These are phyloP conservation scores for Hypoxylon sp. DNA, from an alignment of 2,329 filamentous ascomycete genomes.

Conservation along the genomic window DNA sequence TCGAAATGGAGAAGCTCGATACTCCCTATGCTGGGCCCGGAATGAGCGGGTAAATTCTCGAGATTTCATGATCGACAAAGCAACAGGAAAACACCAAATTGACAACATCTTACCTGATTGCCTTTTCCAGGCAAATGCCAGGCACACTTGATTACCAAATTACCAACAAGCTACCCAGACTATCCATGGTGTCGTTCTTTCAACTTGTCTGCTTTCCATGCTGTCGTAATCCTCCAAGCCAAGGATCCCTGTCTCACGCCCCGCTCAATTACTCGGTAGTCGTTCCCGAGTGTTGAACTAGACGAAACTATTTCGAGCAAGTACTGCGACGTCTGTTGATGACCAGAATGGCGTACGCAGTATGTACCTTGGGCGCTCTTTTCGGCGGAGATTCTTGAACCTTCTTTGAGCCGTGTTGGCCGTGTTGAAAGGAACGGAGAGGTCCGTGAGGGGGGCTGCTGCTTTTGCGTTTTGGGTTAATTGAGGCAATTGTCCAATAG, in stretches of 20 bases:
- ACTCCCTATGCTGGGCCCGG: slow-evolving; percentile 17
- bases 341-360: neutral
- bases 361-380: slow-evolving; percentile 17
- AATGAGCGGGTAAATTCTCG: slow-evolving; percentile 42
- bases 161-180: slow-evolving; percentile 9
- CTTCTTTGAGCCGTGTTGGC: slow-evolving; percentile 35
- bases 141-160: neutral
- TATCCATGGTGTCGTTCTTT: slow-evolving; percentile 15
- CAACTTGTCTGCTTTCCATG: slow-evolving; percentile 3
- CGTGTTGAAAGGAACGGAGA: slow-evolving; percentile 27
- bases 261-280: slow-evolving; percentile 38
- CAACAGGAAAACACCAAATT: slow-evolving; percentile 7
- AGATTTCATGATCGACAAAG: slow-evolving; percentile 41
- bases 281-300: slow-evolving; percentile 33
- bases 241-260: slow-evolving; percentile 32
- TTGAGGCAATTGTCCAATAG: slow-evolving; percentile 41
- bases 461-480: slow-evolving; percentile 22
- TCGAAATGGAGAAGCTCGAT: slow-evolving; percentile 19
- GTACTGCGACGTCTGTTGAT: slow-evolving; percentile 7
- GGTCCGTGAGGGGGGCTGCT: slow-evolving; percentile 22
- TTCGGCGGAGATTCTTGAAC: slow-evolving; percentile 36
- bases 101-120: slow-evolving; percentile 24
- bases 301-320: slow-evolving; percentile 20
- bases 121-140: slow-evolving; percentile 6
- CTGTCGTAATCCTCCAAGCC: slow-evolving; percentile 2